phyloP scores from a whole-genome alignment of 129 eudicot genomes.

The Centrapalus pauciflorus region DNA sequence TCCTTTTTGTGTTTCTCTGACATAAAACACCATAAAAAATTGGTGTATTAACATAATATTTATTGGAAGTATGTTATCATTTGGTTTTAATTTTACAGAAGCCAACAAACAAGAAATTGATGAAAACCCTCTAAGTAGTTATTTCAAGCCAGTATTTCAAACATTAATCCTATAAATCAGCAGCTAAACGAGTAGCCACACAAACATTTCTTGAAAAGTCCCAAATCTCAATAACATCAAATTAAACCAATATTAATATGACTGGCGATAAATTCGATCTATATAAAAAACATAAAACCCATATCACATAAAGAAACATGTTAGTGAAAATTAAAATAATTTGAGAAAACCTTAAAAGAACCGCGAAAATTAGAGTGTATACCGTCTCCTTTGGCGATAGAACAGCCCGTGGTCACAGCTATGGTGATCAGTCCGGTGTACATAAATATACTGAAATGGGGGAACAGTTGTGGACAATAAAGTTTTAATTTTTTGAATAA shows the following conservation, averaged over 20 bases:
- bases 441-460: not conserved
- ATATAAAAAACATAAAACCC: not conserved
- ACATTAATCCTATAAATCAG: not conserved
- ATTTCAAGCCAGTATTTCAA: not conserved
- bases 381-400: slow-evolving; percentile 9
- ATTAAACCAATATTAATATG: not conserved
- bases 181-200: not conserved
- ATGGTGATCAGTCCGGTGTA: not conserved
- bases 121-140: too few species aligned
- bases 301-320: not conserved
- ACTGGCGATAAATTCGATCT: not conserved
- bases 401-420: not conserved
- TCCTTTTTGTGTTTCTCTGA: too few species aligned
- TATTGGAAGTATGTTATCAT: too few species aligned
- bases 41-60: too few species aligned
- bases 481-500: not conserved
- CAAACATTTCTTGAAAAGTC: not conserved
- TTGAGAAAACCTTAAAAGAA: not conserved
- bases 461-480: not conserved
- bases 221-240: not conserved
- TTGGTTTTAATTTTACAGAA: too few species aligned
- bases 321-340: not conserved
- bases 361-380: not conserved
- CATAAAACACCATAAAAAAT: too few species aligned
- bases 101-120: too few species aligned